Percentiles rank a stretch among this genome's conserved stretches.
These are phyloP conservation scores for Sporisorium reilianum DNA, from an alignment of 1,284 basidiomycete genomes.

Conservation along the genomic window DNA sequence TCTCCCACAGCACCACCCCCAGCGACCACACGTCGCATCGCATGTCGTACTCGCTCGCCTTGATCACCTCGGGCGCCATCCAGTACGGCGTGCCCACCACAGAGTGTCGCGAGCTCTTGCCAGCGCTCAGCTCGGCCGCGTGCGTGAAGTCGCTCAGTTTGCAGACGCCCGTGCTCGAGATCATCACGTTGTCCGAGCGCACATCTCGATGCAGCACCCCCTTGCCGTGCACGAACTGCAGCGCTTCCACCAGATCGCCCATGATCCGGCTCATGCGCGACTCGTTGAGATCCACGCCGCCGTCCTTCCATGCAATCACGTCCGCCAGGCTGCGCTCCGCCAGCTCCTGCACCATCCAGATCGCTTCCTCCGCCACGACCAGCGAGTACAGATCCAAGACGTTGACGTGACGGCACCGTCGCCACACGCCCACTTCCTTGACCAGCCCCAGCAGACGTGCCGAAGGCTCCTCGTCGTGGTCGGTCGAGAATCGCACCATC, in stretches of 20 bases:
- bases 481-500: constrained; percentile 34
- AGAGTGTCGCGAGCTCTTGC: constrained; percentile 28
- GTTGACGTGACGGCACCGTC: constrained; percentile 47
- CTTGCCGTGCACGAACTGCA: constrained; percentile 52
- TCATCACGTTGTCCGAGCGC: constrained; percentile 58
- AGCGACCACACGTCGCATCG: constrained; percentile 61
- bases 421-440: constrained; percentile 57
- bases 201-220: constrained; percentile 57
- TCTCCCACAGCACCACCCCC: constrained; percentile 60
- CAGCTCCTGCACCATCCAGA: constrained; percentile 63
- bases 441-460: constrained; percentile 40
- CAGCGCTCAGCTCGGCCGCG: constrained; percentile 43
- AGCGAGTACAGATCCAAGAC: constrained; percentile 51
- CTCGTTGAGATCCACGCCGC: constrained; percentile 44
- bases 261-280: constrained; percentile 54
- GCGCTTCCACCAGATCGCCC: constrained; percentile 47
- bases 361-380: constrained; percentile 32
- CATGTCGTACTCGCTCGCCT: constrained; percentile 51
- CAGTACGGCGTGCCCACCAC: constrained; percentile 63
- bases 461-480: constrained; percentile 38
- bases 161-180: constrained; percentile 49
- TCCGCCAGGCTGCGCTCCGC: constrained; percentile 57
- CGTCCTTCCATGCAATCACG: constrained; percentile 48
- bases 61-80: constrained; percentile 66
- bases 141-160: constrained; percentile 63